phyloP scores from a whole-genome alignment of 2,329 filamentous ascomycete species.

The Penicillium sp. region DNA sequence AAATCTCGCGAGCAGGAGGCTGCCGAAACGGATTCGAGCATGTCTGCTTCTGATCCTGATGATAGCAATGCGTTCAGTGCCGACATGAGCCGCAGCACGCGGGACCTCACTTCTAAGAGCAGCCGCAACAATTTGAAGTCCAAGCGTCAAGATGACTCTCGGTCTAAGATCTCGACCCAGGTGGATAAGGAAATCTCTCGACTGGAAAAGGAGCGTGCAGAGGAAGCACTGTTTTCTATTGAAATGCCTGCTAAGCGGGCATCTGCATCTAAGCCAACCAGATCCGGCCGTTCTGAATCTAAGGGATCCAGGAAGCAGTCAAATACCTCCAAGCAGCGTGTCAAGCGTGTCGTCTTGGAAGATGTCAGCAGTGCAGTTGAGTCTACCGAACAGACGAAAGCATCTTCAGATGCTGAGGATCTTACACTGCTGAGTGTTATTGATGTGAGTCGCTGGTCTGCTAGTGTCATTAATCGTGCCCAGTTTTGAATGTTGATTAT shows the following conservation, averaged over 20 bases:
- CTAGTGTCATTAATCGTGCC: not conserved
- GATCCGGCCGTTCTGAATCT: conserved; percentile 23
- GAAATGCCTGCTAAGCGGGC: conserved; percentile 34
- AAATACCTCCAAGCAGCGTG: conserved; percentile 45
- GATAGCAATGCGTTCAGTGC: conserved; percentile 39
- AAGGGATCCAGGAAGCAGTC: conserved; percentile 37
- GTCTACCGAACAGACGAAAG: conserved; percentile 35
- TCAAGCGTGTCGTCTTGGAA: conserved; percentile 44
- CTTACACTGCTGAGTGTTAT: conserved; percentile 61
- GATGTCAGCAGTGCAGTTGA: conserved; percentile 40
- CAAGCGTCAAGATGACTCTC: conserved; percentile 35
- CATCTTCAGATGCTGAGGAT: conserved; percentile 40
- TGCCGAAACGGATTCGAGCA: conserved; percentile 32
- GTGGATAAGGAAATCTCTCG: conserved; percentile 43
- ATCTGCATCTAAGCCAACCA: conserved; percentile 29
- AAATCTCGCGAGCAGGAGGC: conserved; percentile 35
- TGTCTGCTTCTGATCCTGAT: conserved; percentile 32
- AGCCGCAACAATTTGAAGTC: conserved; percentile 32
- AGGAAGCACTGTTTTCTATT: conserved; percentile 45
- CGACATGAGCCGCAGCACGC: conserved; percentile 35
- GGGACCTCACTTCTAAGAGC: conserved; percentile 36
- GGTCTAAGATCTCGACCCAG: conserved; percentile 38
- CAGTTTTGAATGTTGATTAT: conserved; percentile 13
- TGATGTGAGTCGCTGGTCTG: conserved; percentile 43
- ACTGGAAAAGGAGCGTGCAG: conserved; percentile 43